These are phyloP conservation scores for Ogataea salicorniae DNA, from an alignment of 805 yeast species.

Conservation along the genomic window DNA sequence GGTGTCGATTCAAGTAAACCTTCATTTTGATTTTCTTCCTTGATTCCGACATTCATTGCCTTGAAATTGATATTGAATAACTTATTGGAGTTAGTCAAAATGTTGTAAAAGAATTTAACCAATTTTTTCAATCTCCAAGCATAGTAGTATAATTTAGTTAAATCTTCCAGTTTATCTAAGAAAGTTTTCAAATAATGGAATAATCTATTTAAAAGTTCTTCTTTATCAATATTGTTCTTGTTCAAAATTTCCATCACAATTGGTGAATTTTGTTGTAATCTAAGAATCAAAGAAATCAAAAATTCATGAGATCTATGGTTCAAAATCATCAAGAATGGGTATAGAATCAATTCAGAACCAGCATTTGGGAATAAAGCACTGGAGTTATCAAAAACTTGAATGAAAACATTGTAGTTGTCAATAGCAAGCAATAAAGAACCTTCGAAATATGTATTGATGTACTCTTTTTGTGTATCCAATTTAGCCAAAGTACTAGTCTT, in stretches of 20 bases:
- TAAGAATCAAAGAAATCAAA: constrained; percentile 48
- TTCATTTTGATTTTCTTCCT: constrained; percentile 9
- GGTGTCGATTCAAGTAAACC: constrained; percentile 9
- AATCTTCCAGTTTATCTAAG: constrained; percentile 30
- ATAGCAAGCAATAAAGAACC: constrained; percentile 31
- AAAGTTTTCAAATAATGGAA: constrained; percentile 32
- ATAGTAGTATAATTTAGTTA: constrained; percentile 38
- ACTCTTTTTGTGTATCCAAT: constrained; percentile 28
- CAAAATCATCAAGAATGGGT: constrained; percentile 46
- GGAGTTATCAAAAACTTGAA: constrained; percentile 28
- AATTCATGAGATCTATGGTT: constrained; percentile 56
- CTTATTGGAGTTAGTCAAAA: constrained; percentile 30
- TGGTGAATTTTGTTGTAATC: constrained; percentile 37
- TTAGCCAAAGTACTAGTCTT: constrained; percentile 26
- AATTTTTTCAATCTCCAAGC: constrained; percentile 42
- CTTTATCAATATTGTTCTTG: constrained; percentile 30
- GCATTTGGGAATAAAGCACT: constrained; percentile 28
- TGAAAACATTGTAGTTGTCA: constrained; percentile 34
- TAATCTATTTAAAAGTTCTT: constrained; percentile 29
- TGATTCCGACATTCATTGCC: constrained; percentile 20
- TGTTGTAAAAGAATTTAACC: constrained; percentile 34
- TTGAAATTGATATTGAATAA: constrained; percentile 30
- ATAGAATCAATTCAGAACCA: constrained; percentile 41
- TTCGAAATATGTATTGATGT: constrained; percentile 32
- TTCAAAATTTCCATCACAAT: constrained; percentile 29